phyloP scores from a whole-genome alignment of 371 early-diverging fungal genomes.

The Blastocladiella emersonii region DNA sequence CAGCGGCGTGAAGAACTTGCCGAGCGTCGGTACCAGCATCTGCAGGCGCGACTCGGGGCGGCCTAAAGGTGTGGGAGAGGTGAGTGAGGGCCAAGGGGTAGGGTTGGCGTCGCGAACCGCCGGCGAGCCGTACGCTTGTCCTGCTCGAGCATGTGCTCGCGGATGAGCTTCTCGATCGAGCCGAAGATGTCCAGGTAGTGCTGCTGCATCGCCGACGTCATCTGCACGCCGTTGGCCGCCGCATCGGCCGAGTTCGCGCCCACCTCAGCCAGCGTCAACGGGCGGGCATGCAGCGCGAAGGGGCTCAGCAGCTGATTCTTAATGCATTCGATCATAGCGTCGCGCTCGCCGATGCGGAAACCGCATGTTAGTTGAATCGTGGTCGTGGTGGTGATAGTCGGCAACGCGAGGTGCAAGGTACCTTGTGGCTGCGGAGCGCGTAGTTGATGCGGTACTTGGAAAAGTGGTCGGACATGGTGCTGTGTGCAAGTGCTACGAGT shows the following conservation, averaged over 20 bases:
- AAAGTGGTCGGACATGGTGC: no score
- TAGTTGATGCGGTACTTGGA: slow-evolving; percentile 42
- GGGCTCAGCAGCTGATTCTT: slow-evolving; percentile 63
- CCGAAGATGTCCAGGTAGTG: slow-evolving; percentile 48
- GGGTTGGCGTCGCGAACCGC: no score
- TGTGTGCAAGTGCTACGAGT: no score
- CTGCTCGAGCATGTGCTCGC: slow-evolving; percentile 31
- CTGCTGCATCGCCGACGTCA: slow-evolving; percentile 25
- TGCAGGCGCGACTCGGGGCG: slow-evolving; percentile 36
- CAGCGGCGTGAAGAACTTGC: slow-evolving; percentile 60
- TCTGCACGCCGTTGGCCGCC: neutral
- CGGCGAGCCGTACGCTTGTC: slow-evolving; percentile 14
- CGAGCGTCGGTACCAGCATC: slow-evolving; percentile 53
- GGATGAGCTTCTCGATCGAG: slow-evolving; percentile 50
- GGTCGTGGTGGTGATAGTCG: neutral
- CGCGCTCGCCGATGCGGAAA: slow-evolving; percentile 64
- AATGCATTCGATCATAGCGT: slow-evolving; percentile 67
- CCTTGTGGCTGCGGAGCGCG: slow-evolving; percentile 33
- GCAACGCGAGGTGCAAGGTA: neutral
- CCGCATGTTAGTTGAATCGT: no score
- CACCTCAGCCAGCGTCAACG: slow-evolving; percentile 9
- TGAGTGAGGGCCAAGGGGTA: neutral
- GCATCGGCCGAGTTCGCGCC: neutral
- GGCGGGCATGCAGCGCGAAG: slow-evolving; percentile 56
- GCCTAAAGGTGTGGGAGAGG: neutral